Evolutionary conservation across 2,329 filamentous ascomycete genomes (phyloP).

Genomic region (Fusarium pseudonygamai): DNA sequence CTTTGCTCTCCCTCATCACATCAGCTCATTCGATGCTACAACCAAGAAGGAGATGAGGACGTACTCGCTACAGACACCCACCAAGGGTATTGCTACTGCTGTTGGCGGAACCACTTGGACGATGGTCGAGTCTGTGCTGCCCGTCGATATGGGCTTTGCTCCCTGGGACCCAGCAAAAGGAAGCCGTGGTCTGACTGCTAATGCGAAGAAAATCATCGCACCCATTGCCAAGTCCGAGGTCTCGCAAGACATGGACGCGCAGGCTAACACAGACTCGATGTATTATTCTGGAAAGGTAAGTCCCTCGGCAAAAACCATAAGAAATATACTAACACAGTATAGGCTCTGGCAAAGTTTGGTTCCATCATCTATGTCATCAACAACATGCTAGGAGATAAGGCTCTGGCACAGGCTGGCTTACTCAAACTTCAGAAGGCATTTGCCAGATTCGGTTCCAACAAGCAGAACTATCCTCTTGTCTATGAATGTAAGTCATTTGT

Average conservation of each 20-base stretch:
- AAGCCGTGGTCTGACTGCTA: constrained; percentile 59
- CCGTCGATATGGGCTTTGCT: constrained; percentile 77
- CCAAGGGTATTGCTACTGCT: constrained; percentile 82
- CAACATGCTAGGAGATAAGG: constrained; percentile 68
- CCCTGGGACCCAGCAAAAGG: constrained; percentile 74
- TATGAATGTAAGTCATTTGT: constrained; percentile 64
- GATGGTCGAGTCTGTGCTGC: constrained; percentile 78
- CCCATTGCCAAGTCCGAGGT: constrained; percentile 76
- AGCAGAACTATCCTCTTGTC: constrained; percentile 71
- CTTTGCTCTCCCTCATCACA: constrained; percentile 89
- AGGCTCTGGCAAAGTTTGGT: constrained; percentile 81
- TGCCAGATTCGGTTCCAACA: constrained; percentile 71
- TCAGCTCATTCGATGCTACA: constrained; percentile 73
- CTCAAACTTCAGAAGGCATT: constrained; percentile 73
- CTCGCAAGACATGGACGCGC: constrained; percentile 75
- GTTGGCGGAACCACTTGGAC: constrained; percentile 80
- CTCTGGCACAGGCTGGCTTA: constrained; percentile 66
- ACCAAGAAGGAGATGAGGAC: constrained; percentile 62
- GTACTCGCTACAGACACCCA: constrained; percentile 78
- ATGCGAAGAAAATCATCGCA: constrained; percentile 68
- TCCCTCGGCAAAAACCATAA: not conserved
- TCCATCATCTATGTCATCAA: constrained; percentile 71
- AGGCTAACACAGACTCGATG: constrained; percentile 84
- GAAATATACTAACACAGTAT: constrained; percentile 9
- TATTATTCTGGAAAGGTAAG: constrained; percentile 88